Percentiles rank a stretch among this genome's conserved stretches.
These are phyloP conservation scores for Ascochyta rabiei DNA, from an alignment of 2,329 filamentous ascomycete genomes.

Conservation along the genomic window DNA sequence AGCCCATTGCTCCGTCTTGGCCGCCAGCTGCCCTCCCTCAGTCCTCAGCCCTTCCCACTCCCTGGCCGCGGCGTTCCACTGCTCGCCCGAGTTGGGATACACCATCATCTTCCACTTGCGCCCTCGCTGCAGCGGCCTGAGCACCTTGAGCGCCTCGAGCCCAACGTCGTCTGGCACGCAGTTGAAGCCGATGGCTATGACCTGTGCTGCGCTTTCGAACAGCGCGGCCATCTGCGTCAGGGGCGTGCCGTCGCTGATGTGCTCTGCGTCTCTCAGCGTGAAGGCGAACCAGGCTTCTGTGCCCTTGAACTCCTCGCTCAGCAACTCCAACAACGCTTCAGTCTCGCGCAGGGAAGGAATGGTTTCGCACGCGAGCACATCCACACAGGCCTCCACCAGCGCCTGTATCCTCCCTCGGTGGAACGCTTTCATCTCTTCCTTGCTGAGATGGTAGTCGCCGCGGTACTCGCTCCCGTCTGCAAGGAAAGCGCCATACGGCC, in stretches of 20 bases:
- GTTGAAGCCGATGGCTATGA: constrained; percentile 55
- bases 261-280: constrained; percentile 45
- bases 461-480: constrained; percentile 55
- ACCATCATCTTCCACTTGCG: constrained; percentile 39
- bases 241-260: constrained; percentile 52
- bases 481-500: constrained; percentile 56
- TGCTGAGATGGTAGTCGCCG: constrained; percentile 48
- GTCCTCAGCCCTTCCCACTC: constrained; percentile 41
- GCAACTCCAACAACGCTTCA: constrained; percentile 47
- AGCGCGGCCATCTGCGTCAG: constrained; percentile 40
- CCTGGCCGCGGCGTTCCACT: constrained; percentile 51
- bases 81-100: constrained; percentile 57
- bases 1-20: constrained; percentile 42
- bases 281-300: constrained; percentile 51
- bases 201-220: constrained; percentile 36
- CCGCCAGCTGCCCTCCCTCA: constrained; percentile 31
- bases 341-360: constrained; percentile 52
- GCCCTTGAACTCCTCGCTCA: constrained; percentile 46
- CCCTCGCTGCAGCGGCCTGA: constrained; percentile 27
- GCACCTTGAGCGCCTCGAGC: constrained; percentile 39
- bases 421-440: constrained; percentile 48
- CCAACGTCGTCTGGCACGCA: constrained; percentile 49
- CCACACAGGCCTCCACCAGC: constrained; percentile 50
- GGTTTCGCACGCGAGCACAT: constrained; percentile 55
- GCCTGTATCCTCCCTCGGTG: constrained; percentile 52